These are phyloP conservation scores for Adansonia madagascariensis DNA, from an alignment of 441 rosid genomes.

Conservation along the genomic window DNA sequence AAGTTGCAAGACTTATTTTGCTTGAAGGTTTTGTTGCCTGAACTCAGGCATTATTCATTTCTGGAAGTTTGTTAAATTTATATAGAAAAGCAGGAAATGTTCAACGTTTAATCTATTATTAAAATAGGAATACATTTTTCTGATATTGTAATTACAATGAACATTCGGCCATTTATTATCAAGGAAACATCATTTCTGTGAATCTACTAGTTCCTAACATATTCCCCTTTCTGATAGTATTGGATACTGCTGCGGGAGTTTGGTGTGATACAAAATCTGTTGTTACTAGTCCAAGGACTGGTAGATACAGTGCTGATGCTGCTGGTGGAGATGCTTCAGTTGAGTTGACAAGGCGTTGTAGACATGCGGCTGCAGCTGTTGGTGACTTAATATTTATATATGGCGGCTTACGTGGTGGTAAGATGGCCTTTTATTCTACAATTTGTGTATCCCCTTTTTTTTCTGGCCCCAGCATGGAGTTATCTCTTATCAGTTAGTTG, in stretches of 20 bases:
- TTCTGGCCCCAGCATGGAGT: not conserved
- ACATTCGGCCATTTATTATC: not conserved
- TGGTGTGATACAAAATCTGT: slow-evolving; percentile 99
- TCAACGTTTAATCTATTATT: not conserved
- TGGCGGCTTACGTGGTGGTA: slow-evolving; percentile 99
- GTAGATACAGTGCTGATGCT: slow-evolving; percentile 92
- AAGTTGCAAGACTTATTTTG: not conserved
- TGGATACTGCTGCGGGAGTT: slow-evolving; percentile 99
- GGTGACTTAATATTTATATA: slow-evolving; percentile 95
- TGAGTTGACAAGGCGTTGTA: slow-evolving; percentile 97
- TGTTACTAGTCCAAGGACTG: slow-evolving; percentile 94
- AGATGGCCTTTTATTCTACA: slow-evolving; percentile 29
- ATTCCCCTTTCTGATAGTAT: slow-evolving; percentile 51
- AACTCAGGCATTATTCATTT: not conserved
- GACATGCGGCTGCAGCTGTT: slow-evolving; percentile 99
- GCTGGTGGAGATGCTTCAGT: slow-evolving; percentile 99
- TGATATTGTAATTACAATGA: not conserved
- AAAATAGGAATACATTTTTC: not conserved
- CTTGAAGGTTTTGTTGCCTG: not conserved
- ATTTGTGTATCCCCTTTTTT: not conserved
- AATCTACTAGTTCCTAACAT: slow-evolving; percentile 21
- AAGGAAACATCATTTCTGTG: slow-evolving; percentile 10
- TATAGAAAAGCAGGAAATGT: not conserved
- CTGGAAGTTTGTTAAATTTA: not conserved
- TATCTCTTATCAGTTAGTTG: not conserved